phyloP scores from a whole-genome alignment of 2,329 filamentous ascomycete species.

The Juglanconis oblonga region DNA sequence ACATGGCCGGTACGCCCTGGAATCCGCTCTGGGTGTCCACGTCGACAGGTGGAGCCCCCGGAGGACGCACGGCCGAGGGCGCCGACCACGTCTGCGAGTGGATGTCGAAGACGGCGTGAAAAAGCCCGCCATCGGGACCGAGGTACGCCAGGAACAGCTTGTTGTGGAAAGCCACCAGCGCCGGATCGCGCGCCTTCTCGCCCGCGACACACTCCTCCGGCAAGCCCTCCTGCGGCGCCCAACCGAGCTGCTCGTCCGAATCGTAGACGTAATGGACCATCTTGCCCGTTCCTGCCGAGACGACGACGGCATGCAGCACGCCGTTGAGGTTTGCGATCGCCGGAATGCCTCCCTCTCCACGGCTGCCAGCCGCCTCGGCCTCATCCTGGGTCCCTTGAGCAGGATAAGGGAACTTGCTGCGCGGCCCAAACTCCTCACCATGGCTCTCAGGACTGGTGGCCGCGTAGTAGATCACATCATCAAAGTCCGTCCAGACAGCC shows the following conservation, averaged over 20 bases:
- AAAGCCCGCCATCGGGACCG: slow-evolving; percentile 24
- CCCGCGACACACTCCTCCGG: slow-evolving; percentile 22
- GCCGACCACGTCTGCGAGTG: slow-evolving; percentile 22
- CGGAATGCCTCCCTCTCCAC: slow-evolving; percentile 26
- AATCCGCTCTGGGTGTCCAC: slow-evolving; percentile 5
- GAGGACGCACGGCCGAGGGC: neutral
- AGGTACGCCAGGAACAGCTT: slow-evolving; percentile 32
- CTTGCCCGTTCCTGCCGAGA: slow-evolving; percentile 24
- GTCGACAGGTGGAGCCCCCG: slow-evolving; percentile 10
- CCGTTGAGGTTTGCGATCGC: slow-evolving; percentile 32
- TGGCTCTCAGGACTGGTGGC: slow-evolving; percentile 24
- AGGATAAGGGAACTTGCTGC: slow-evolving; percentile 24
- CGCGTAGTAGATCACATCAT: slow-evolving; percentile 31
- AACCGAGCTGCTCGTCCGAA: slow-evolving; percentile 25
- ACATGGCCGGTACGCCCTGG: slow-evolving; percentile 31
- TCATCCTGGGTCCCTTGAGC: neutral
- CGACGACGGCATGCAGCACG: slow-evolving; percentile 31
- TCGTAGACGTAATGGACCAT: slow-evolving; percentile 32
- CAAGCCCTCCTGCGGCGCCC: slow-evolving; percentile 24
- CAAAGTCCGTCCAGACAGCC: slow-evolving; percentile 31
- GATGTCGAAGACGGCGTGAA: slow-evolving; percentile 25
- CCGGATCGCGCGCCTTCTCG: slow-evolving; percentile 23
- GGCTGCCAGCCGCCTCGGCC: neutral
- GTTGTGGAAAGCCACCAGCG: slow-evolving; percentile 33
- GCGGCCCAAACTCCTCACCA: slow-evolving; percentile 24